Percentiles rank a stretch among this genome's conserved stretches.
These are phyloP conservation scores for Ophiostoma triangulosporum DNA, from an alignment of 2,329 filamentous ascomycete species.

Conservation along the genomic window DNA sequence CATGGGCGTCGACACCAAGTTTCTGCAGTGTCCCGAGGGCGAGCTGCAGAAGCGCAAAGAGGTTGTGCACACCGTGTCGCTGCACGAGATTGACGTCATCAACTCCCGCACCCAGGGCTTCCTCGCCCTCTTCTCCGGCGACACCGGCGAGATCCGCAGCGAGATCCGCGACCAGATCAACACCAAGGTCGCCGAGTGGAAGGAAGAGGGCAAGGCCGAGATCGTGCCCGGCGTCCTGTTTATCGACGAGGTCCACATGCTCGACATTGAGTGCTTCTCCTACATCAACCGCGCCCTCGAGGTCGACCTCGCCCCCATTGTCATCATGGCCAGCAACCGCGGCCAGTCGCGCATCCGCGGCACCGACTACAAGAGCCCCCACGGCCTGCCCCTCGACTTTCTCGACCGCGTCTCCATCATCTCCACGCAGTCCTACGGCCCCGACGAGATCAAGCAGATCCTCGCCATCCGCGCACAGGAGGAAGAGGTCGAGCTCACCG, in stretches of 20 bases:
- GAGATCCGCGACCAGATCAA: slow-evolving; percentile 98
- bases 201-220: slow-evolving; percentile 96
- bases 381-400: slow-evolving; percentile 90
- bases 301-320: slow-evolving; percentile 85
- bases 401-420: slow-evolving; percentile 93
- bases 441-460: slow-evolving; percentile 84
- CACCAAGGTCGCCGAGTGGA: slow-evolving; percentile 97
- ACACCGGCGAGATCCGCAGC: slow-evolving; percentile 93
- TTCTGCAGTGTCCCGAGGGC: slow-evolving; percentile 92
- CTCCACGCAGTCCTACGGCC: slow-evolving; percentile 72
- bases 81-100: slow-evolving; percentile 98
- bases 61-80: slow-evolving; percentile 87
- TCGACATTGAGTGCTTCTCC: slow-evolving; percentile 97
- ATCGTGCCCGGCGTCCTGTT: slow-evolving; percentile 96
- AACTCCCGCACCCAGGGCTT: slow-evolving; percentile 99
- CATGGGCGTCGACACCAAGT: slow-evolving; percentile 97
- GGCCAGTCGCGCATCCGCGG: slow-evolving; percentile 85
- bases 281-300: slow-evolving; percentile 97
- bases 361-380: slow-evolving; percentile 84
- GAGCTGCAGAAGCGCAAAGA: slow-evolving; percentile 96
- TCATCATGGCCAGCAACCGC: slow-evolving; percentile 98
- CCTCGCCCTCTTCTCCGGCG: slow-evolving; percentile 89
- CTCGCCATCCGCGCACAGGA: slow-evolving; percentile 85
- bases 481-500: slow-evolving; percentile 83
- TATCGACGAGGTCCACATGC: slow-evolving; percentile 99